A percentile compares a stretch with the other conserved stretches of the same genome.
Conservation (phyloP, 805 yeast species). For the Hanseniaspora taiwanica region DNA sequence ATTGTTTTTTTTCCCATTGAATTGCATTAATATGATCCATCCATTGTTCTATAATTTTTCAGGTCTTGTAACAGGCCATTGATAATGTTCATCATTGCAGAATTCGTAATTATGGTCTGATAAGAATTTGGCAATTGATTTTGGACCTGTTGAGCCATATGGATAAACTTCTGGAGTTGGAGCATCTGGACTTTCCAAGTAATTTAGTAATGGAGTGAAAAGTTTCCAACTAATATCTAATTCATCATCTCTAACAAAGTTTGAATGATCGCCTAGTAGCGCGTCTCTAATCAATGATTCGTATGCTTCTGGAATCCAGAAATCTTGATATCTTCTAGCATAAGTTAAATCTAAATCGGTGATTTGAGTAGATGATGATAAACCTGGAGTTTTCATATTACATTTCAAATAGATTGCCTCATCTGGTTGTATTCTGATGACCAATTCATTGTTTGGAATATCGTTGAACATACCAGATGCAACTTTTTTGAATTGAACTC, state of each 20-base stretch:
- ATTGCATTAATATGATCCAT: background rate
- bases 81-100: conserved; percentile 50
- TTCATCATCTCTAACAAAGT: conserved; percentile 96
- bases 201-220: conserved; percentile 80
- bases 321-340: conserved; percentile 63
- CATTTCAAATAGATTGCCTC: conserved; percentile 90
- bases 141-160: conserved; percentile 89
- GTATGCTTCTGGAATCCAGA: conserved; percentile 96
- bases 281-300: conserved; percentile 91
- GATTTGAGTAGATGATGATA: conserved; percentile 65
- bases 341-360: conserved; percentile 89
- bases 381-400: conserved; percentile 89
- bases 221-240: conserved; percentile 85
- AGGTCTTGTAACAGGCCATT: conserved; percentile 79
- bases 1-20: no score
- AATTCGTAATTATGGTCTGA: conserved; percentile 60
- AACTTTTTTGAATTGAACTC: conserved; percentile 83
- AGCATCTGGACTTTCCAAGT: conserved; percentile 57
- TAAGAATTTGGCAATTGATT: conserved; percentile 45
- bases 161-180: conserved; percentile 60
- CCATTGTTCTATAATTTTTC: background rate
- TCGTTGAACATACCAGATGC: conserved; percentile 70
- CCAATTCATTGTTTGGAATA: conserved; percentile 84
- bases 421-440: conserved; percentile 85
- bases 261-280: conserved; percentile 83